These are phyloP conservation scores for Podospora fimiseda DNA, from an alignment of 495 filamentous ascomycete genomes.

Conservation along the genomic window DNA sequence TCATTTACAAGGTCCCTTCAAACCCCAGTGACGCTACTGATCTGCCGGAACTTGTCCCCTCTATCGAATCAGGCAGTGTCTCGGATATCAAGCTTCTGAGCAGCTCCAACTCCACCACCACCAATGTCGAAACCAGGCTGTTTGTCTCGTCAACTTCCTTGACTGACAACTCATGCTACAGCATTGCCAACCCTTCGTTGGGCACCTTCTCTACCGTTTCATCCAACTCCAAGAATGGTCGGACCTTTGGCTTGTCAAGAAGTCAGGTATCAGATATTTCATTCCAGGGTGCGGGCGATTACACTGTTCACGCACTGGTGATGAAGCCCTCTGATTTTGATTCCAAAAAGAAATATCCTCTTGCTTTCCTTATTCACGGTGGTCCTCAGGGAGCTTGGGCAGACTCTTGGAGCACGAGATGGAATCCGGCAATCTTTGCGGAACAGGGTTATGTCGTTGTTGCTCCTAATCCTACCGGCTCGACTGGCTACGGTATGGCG, in stretches of 20 bases:
- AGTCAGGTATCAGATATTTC: conserved; percentile 64
- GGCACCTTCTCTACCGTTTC: conserved; percentile 48
- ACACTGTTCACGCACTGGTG: conserved; percentile 70
- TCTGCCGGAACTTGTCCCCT: conserved; percentile 49
- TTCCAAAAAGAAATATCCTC: conserved; percentile 65
- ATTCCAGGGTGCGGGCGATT: conserved; percentile 47
- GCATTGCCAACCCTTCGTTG: conserved; percentile 47
- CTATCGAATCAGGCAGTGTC: conserved; percentile 52
- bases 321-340: conserved; percentile 77
- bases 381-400: conserved; percentile 83
- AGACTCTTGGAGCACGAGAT: conserved; percentile 78
- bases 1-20: conserved; percentile 58
- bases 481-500: conserved; percentile 75
- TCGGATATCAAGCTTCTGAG: conserved; percentile 50
- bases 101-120: conserved; percentile 35
- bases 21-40: conserved; percentile 45
- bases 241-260: conserved; percentile 58
- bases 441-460: conserved; percentile 89
- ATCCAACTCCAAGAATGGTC: conserved; percentile 62
- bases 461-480: conserved; percentile 82
- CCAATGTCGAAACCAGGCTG: conserved; percentile 31
- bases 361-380: conserved; percentile 81
- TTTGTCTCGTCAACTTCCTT: conserved; percentile 61
- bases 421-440: conserved; percentile 88
- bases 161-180: conserved; percentile 63